Evolutionary conservation across 2,329 filamentous ascomycete genomes (phyloP).

Genomic region (Leptographium galeiforme): DNA sequence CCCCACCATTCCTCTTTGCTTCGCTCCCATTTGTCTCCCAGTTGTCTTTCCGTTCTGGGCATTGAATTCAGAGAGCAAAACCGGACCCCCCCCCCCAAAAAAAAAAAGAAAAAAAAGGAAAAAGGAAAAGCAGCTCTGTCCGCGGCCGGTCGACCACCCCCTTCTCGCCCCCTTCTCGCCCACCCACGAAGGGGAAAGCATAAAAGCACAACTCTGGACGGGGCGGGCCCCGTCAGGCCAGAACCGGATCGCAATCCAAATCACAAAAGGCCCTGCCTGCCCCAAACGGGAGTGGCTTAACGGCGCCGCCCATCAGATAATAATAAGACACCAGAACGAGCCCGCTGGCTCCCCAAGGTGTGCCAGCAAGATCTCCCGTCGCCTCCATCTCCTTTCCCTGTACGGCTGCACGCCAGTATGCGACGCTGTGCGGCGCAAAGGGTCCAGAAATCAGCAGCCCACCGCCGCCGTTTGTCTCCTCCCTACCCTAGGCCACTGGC

Average conservation of each 20-base stretch:
- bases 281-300: slow-evolving; percentile 1
- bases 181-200: background rate
- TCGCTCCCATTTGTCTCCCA: background rate
- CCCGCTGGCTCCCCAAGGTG: slow-evolving; percentile 4
- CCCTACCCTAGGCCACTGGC: background rate
- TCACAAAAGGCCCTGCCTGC: background rate
- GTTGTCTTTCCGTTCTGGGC: too few species aligned
- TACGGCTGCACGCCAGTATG: slow-evolving; percentile 27
- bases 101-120: too few species aligned
- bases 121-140: too few species aligned
- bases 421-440: slow-evolving; percentile 19
- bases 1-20: background rate
- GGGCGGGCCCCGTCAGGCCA: too few species aligned
- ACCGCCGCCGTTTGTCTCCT: slow-evolving; percentile 7
- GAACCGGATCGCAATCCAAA: background rate
- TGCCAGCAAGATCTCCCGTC: slow-evolving; percentile 21
- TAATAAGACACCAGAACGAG: slow-evolving; percentile 3
- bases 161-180: too few species aligned
- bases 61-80: too few species aligned
- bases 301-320: slow-evolving; percentile 1
- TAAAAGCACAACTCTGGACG: background rate
- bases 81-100: too few species aligned
- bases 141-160: too few species aligned
- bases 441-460: slow-evolving; percentile 11
- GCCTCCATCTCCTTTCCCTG: slow-evolving; percentile 35